Evolutionary conservation across 805 yeast genomes (phyloP), one percentile per base, ranked within the genome.

Genomic region (Pachysolen tannophilus): DNA sequence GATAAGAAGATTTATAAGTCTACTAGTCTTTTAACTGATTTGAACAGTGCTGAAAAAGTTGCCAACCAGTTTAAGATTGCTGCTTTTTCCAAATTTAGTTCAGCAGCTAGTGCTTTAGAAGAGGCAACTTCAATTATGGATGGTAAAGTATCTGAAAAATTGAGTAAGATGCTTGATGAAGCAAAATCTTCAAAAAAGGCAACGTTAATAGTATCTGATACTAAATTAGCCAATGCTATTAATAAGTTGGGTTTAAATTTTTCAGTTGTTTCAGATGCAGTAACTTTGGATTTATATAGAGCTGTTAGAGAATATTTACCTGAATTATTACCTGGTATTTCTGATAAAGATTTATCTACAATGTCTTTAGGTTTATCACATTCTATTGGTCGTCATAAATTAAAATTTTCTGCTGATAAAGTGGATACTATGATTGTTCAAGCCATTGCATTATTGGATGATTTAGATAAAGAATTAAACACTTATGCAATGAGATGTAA

Each of bases 361-460:
- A 92, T 90, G 98, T 83, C 97, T 9, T 75, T 90, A 44, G 98
- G 98, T 76, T 75, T 92, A 59, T 97, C 98, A 34, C 98, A 92
- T 65, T 90, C 97, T 33, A 81, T 92, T 52, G 98, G 97, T 55
- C 90, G 98, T 68, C 95, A 90, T 65, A 92, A 92, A 69, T 78
- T 92, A 60, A 92, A 92, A 66, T 92, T 92, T 60, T 82, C 94
- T 36, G 95, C 97, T 43, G 98, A 92, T 61, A 92, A 92, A 67
- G 98, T 92, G 40, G 98, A 92, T 65, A 90, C 94, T 45, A 92
- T 92, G 98, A 90, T 92, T 59, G 94, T 92, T 45, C 98, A 92
- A 69, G 98, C 98, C 40, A 92, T 92, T 64, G 96, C 97, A 15
- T 70, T 92, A 47, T 74, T 92, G 55, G 98, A 92, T 54, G 97